Base-by-base conservation (phyloP, 192 early-diverging fungal species). In the Chytriomyces sp. region DNA sequence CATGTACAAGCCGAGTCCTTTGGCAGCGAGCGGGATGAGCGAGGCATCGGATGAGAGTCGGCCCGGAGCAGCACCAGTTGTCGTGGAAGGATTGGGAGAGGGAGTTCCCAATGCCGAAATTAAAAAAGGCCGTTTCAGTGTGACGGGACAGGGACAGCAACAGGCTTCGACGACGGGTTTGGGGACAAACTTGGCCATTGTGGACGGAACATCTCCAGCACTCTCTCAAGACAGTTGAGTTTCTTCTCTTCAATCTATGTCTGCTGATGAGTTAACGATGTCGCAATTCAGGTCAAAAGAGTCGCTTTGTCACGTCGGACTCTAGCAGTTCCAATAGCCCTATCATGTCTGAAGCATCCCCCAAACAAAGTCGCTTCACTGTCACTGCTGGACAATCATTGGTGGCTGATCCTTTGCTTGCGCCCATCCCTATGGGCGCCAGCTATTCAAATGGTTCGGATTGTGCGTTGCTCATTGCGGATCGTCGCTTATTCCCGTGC, bases 61-160 rank as follows among this genome's bases (percentile, higher is more conserved):
- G n/a, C n/a, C n/a, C n/a, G n/a, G n/a, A n/a, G n/a, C n/a, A n/a
- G n/a, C n/a, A n/a, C n/a, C n/a, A n/a, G n/a, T n/a, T n/a, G n/a
- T n/a, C n/a, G n/a, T n/a, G n/a, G n/a, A n/a, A n/a, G n/a, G n/a
- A n/a, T n/a, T n/a, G n/a, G n/a, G n/a, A n/a, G n/a, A n/a, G n/a
- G n/a, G n/a, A n/a, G 26, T 38, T 14, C 26, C 49, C 52, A 31
- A 61, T 38, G 64, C 49, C 5, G 84, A 87, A 75, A 82, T 91
- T 4, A 86, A 81, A 67, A 93, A 91, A 56, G 91, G 91, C n/a
- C 80, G 91, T 39, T 93, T 93, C 56, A 88, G 88, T 77, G 89
- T 93, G 41, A 85, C 75, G 10, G 82, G 83, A 44, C 52, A 52
- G 73, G 63, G 32, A 8, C 56, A 10, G 22, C 32, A 38, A 32